These are phyloP conservation scores for Seminavis robusta DNA, from an alignment of 108 stramenopile species.

Conservation along the genomic window DNA sequence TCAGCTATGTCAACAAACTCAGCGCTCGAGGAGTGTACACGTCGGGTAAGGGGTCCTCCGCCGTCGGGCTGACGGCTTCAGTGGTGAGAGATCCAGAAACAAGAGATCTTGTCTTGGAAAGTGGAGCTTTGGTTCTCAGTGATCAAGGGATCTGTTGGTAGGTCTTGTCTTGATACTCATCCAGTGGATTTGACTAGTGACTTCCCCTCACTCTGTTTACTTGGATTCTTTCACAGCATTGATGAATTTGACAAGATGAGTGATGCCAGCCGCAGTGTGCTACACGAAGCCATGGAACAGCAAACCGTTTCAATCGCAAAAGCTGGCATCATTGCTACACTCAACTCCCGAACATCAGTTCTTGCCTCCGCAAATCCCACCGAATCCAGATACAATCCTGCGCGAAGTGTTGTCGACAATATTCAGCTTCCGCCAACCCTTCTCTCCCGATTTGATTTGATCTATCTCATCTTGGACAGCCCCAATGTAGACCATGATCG, in stretches of 20 bases:
- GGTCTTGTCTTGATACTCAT: too few relatives aligned
- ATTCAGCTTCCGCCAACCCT: constrained; percentile 98
- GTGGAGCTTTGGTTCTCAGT: constrained; percentile 95
- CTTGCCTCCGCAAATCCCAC: constrained; percentile 98
- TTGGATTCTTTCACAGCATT: too few relatives aligned
- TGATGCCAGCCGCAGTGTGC: constrained; percentile 93
- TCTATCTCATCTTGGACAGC: constrained; percentile 96
- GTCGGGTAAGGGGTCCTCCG: constrained; percentile 94
- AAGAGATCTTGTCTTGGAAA: constrained; percentile 94
- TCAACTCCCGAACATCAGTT: constrained; percentile 97
- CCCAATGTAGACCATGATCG: constrained; percentile 89
- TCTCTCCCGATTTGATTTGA: constrained; percentile 96
- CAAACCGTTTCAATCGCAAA: constrained; percentile 98
- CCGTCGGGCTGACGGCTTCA: constrained; percentile 98
- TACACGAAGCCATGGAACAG: constrained; percentile 99
- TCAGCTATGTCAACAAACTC: constrained; percentile 96
- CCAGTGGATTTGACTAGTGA: too few relatives aligned
- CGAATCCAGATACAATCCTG: constrained; percentile 97
- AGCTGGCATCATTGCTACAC: constrained; percentile 97
- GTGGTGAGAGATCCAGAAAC: constrained; percentile 99
- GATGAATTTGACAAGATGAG: constrained; percentile 99
- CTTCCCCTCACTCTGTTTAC: too few relatives aligned
- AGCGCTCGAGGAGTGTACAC: constrained; percentile 98
- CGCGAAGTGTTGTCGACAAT: constrained; percentile 95
- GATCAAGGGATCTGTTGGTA: constrained; percentile 99